Conservation (phyloP, 2,329 filamentous ascomycete genomes). For the Fusarium keratoplasticum region DNA sequence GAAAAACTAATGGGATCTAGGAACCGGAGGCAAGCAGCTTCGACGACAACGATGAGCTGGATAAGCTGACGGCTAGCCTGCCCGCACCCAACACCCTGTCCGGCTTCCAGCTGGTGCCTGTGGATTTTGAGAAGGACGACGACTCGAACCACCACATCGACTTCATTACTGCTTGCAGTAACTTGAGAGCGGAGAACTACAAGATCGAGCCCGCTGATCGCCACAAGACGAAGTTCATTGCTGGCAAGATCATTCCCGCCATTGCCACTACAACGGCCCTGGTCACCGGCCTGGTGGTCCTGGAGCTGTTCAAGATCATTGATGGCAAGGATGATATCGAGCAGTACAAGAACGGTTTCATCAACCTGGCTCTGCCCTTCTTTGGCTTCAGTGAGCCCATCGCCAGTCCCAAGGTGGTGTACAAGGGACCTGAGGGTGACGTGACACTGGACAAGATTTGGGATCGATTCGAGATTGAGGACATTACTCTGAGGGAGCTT, state of each 20-base stretch:
- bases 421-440: conserved; percentile 81
- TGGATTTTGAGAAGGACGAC: conserved; percentile 99
- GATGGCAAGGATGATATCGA: conserved; percentile 97
- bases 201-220: conserved; percentile 92
- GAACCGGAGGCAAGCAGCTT: conserved; percentile 83
- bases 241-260: conserved; percentile 98
- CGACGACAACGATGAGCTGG: conserved; percentile 81
- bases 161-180: conserved; percentile 97
- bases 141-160: conserved; percentile 98
- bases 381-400: conserved; percentile 99
- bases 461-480: conserved; percentile 93
- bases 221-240: conserved; percentile 99
- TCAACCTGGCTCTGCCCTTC: conserved; percentile 96
- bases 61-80: conserved; percentile 77
- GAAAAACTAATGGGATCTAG: conserved; percentile 47
- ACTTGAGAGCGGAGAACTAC: conserved; percentile 97
- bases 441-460: conserved; percentile 95
- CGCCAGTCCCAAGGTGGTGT: conserved; percentile 90
- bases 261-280: conserved; percentile 97
- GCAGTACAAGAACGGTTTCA: conserved; percentile 99
- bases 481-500: conserved; percentile 88
- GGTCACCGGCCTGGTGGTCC: conserved; percentile 90
- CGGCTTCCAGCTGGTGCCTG: conserved; percentile 88
- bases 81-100: conserved; percentile 84
- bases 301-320: conserved; percentile 96